A percentile compares a stretch with the other conserved stretches of the same genome.
phyloP scores from a whole-genome alignment of 306 rosid species.

The Cucurbita ficifolia region DNA sequence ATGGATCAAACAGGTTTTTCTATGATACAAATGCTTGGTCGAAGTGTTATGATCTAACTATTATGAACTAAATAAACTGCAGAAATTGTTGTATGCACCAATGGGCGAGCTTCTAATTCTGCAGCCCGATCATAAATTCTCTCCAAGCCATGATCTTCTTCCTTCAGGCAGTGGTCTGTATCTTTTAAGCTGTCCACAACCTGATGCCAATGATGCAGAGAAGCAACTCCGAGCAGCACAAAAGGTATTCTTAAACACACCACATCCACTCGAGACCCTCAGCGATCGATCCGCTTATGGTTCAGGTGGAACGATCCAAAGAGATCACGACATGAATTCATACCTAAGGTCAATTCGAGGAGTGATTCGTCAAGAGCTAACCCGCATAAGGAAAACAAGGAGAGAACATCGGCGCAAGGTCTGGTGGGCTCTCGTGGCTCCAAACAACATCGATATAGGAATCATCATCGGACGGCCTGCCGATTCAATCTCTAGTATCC shows the following conservation, averaged over 20 bases:
- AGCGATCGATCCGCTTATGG: conserved; percentile 84
- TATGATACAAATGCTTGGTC: neutral
- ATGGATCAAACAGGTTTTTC: neutral
- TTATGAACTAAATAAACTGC: conserved; percentile 5
- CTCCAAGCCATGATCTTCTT: conserved; percentile 74
- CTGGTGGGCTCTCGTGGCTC: conserved; percentile 61
- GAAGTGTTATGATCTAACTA: conserved; percentile 5
- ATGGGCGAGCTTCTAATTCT: conserved; percentile 83
- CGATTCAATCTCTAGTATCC: conserved; percentile 33
- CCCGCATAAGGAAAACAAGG: conserved; percentile 36
- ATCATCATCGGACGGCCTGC: conserved; percentile 35
- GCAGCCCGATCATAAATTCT: conserved; percentile 80
- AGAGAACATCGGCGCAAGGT: conserved; percentile 50
- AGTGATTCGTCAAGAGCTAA: conserved; percentile 67
- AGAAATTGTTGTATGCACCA: conserved; percentile 71
- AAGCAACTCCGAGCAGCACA: conserved; percentile 60
- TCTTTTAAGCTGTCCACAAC: conserved; percentile 30
- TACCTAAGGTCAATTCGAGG: conserved; percentile 48
- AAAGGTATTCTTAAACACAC: conserved; percentile 60
- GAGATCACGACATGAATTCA: conserved; percentile 90
- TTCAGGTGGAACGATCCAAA: conserved; percentile 57
- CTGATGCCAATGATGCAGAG: conserved; percentile 29
- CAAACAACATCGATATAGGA: conserved; percentile 17
- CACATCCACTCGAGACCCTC: conserved; percentile 86
- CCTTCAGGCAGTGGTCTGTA: conserved; percentile 86